Evolutionary conservation across 306 rosid species (phyloP).

Genomic region (Vicia sativa): DNA sequence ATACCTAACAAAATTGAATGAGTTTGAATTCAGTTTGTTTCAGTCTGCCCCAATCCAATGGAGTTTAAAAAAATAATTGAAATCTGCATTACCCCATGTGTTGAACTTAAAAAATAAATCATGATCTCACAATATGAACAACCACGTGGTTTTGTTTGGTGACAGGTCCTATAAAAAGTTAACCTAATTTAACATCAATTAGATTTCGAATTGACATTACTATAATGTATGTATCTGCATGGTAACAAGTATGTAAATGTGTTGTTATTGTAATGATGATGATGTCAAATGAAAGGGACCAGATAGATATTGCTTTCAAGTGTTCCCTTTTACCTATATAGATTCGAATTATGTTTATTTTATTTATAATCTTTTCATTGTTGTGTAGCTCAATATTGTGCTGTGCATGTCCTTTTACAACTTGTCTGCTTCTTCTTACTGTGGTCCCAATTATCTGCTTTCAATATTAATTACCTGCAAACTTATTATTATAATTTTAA

Average conservation of each 20-base stretch:
- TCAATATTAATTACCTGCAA: constrained; percentile 25
- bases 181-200: constrained; percentile 27
- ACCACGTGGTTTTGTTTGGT: constrained; percentile 38
- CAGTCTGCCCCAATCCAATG: constrained; percentile 39
- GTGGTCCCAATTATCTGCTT: constrained; percentile 40
- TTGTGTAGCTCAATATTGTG: background rate
- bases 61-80: constrained; percentile 38
- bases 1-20: constrained; percentile 49
- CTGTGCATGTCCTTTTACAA: constrained; percentile 33
- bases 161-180: constrained; percentile 15
- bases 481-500: background rate
- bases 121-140: background rate
- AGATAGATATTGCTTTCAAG: constrained; percentile 34
- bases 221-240: background rate
- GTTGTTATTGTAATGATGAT: constrained; percentile 27
- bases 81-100: constrained; percentile 38
- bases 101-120: constrained; percentile 38
- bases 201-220: constrained; percentile 21
- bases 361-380: background rate
- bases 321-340: constrained; percentile 44
- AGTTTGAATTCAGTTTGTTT: constrained; percentile 21
- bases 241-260: background rate
- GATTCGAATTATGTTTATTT: constrained; percentile 30
- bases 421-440: constrained; percentile 13
- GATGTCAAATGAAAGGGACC: constrained; percentile 43